Evolutionary conservation across 768 basidiomycete genomes (phyloP), one percentile per base, ranked within the genome.

Genomic region (Podaxis sp.): DNA sequence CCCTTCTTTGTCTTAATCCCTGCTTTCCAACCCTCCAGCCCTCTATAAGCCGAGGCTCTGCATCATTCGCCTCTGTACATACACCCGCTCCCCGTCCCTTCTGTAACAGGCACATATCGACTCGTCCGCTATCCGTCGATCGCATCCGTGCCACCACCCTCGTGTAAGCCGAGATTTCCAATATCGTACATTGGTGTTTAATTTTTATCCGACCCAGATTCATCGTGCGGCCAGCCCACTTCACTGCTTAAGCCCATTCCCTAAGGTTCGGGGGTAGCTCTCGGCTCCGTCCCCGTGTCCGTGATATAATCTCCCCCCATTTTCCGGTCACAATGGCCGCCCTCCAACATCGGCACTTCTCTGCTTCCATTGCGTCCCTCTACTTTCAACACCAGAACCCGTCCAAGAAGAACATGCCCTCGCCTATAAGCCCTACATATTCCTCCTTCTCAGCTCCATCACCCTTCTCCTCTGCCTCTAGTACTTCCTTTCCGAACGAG

Each of bases 381-480:
- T 61, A 56, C 63, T 50, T 56, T 61, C 46, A 50, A 7, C 59
- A 38, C 61, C 61, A 48, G 47, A 54, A 54, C 11, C 28, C 52
- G 18, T 13, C 32, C 40, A 42, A 59, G 38, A 50, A 36, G 35
- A 44, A 21, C 52, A 72, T 72, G 71, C 28, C 68, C 23, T 69
- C 70, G 42, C 70, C 70, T 55, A 55, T 68, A 55, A 77, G 72
- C 57, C 74, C 77, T 28, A 73, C 76, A 58, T 71, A 74, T 55
- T 72, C 78, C 0, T 68, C 71, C 61, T 69, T 69, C 62, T 76
- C 77, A 18, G 70, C 69, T 0, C 66, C 75, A 3, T 78, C 79
- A 2, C 77, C 78, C 28, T 70, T 74, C 57, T 78, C 79, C 9
- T 60, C 59, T 11, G 50, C 59, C 42, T 60, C 59, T 9, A 60